Evolutionary conservation across 345 rosid species (phyloP).

Genomic region (Heritiera littoralis): DNA sequence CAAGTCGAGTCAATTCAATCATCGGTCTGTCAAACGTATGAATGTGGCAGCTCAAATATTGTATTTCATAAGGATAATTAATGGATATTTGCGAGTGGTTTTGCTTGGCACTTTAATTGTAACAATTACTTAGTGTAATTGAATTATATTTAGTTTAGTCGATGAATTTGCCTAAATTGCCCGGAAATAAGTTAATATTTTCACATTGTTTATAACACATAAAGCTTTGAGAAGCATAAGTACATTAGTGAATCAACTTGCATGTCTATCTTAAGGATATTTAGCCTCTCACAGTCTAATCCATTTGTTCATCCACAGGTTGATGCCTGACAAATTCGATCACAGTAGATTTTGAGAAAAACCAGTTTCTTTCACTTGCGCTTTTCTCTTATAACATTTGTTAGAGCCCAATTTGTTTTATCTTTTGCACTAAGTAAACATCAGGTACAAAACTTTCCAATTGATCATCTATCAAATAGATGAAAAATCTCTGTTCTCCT

Average conservation of each 20-base stretch:
- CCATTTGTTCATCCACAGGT: slow-evolving; percentile 50
- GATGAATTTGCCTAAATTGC: not conserved
- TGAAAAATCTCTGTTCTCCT: no score
- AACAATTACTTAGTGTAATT: not conserved
- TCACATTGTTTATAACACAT: no score
- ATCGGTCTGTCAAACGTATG: no score
- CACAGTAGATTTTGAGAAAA: not conserved
- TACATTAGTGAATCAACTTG: not conserved
- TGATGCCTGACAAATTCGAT: slow-evolving; percentile 18
- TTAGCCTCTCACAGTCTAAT: slow-evolving; percentile 3
- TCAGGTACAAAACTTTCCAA: no score
- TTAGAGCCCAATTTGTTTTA: slow-evolving; percentile 8
- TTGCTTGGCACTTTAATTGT: not conserved
- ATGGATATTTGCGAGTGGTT: no score
- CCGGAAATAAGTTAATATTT: not conserved
- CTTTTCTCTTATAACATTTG: not conserved
- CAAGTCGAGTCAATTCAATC: no score
- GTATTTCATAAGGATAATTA: not conserved
- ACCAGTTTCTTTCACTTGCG: not conserved
- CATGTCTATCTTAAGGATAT: not conserved
- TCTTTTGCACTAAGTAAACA: slow-evolving; percentile 20
- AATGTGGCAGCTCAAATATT: not conserved
- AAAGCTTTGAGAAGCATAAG: not conserved
- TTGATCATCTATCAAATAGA: no score
- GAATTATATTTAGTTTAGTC: not conserved